These are phyloP conservation scores for Aspergillus calidoustus DNA, from an alignment of 2,329 filamentous ascomycete species.

Conservation along the genomic window DNA sequence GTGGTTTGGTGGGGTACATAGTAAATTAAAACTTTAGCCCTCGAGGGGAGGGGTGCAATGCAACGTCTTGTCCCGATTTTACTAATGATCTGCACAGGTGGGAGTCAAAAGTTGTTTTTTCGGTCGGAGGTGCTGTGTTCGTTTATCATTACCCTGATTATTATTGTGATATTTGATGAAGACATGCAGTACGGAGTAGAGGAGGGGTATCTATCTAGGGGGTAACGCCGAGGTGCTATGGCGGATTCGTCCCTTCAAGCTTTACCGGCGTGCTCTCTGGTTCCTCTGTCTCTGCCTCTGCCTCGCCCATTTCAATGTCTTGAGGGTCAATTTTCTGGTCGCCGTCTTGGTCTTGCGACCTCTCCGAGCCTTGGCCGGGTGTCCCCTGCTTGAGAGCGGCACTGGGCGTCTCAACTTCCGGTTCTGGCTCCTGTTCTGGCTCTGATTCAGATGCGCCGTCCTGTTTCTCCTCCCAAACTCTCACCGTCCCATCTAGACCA, in stretches of 20 bases:
- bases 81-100: neutral
- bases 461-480: conserved; percentile 60
- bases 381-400: neutral
- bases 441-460: neutral
- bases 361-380: neutral
- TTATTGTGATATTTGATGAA: neutral
- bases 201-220: neutral
- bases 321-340: neutral
- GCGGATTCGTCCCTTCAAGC: conserved; percentile 1
- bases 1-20: neutral
- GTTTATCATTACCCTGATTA: neutral
- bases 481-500: conserved; percentile 65
- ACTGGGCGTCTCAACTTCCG: conserved; percentile 1
- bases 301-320: conserved; percentile 23
- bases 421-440: neutral
- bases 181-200: neutral
- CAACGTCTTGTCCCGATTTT: neutral
- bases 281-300: neutral
- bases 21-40: neutral
- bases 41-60: neutral
- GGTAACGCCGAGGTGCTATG: neutral
- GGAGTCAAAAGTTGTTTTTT: neutral
- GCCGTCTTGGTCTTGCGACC: neutral
- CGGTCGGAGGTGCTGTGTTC: neutral
- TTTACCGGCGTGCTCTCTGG: neutral